phyloP scores from a whole-genome alignment of 73 alveolate species.

The Tetrahymena malaccensis region DNA sequence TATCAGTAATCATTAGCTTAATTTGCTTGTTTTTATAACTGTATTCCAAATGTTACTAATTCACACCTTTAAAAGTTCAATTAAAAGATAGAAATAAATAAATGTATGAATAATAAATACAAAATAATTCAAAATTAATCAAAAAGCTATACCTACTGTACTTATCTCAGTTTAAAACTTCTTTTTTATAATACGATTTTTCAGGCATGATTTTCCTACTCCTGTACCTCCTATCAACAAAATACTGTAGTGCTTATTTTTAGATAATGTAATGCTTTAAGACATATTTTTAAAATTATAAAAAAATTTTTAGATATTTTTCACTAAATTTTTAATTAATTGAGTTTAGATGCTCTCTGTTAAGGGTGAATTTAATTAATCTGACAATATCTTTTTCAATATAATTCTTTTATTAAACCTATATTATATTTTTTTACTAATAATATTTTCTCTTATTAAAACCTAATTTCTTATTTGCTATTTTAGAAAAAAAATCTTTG shows the following conservation, averaged over 20 bases:
- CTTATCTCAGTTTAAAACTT: not conserved
- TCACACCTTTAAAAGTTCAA: not conserved
- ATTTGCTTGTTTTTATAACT: not conserved
- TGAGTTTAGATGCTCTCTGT: not conserved
- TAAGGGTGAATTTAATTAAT: not conserved
- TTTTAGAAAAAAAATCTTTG: no score
- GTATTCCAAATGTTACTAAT: not conserved
- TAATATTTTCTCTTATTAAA: not conserved
- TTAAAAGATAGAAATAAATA: not conserved
- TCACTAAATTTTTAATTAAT: not conserved
- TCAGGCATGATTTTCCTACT: not conserved
- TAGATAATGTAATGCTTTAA: not conserved
- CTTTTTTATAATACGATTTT: not conserved
- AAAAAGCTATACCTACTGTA: not conserved
- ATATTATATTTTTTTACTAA: not conserved
- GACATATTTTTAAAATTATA: not conserved
- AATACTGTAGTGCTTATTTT: not conserved
- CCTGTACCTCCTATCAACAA: not conserved
- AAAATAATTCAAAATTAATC: not conserved
- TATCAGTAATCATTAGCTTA: not conserved
- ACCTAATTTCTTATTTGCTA: no score
- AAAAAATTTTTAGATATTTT: not conserved
- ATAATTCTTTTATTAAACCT: not conserved
- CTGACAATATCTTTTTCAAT: not conserved
- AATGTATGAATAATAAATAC: not conserved